Conservation (phyloP, 2,329 filamentous ascomycete genomes). For the Trematosphaeria pertusa region DNA sequence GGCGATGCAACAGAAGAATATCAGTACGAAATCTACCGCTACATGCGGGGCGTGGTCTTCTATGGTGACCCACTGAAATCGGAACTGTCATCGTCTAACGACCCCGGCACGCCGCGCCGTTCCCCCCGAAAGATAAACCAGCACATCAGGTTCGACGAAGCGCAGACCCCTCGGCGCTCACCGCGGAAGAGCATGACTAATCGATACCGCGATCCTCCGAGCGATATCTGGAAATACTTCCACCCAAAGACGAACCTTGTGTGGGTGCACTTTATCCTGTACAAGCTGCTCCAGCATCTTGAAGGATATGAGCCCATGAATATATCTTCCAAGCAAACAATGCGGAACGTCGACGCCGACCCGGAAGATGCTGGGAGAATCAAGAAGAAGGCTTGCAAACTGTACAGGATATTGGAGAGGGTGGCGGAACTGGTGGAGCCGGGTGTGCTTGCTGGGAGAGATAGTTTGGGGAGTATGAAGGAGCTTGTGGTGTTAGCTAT, state of each 20-base stretch:
- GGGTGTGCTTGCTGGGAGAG: constrained; percentile 34
- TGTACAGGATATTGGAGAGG: constrained; percentile 47
- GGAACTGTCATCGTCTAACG: background rate
- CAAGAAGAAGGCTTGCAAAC: constrained; percentile 43
- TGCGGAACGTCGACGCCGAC: constrained; percentile 20
- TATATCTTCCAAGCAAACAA: constrained; percentile 18
- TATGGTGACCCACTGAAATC: constrained; percentile 51
- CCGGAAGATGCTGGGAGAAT: constrained; percentile 26
- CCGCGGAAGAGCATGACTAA: constrained; percentile 1
- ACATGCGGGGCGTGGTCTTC: constrained; percentile 57
- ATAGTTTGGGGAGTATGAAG: constrained; percentile 34
- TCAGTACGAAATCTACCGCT: constrained; percentile 64
- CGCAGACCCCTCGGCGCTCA: constrained; percentile 12
- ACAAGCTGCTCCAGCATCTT: constrained; percentile 59
- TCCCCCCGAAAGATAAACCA: constrained; percentile 32
- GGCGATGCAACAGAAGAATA: constrained; percentile 57
- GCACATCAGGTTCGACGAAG: constrained; percentile 35
- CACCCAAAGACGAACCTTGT: constrained; percentile 68
- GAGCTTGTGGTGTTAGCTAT: constrained; percentile 45
- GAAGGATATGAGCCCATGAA: constrained; percentile 25
- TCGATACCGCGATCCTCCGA: background rate
- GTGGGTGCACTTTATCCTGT: constrained; percentile 68
- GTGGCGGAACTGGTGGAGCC: constrained; percentile 51
- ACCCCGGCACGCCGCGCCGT: constrained; percentile 23
- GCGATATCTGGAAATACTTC: constrained; percentile 59